Base-by-base conservation (phyloP, 2,329 filamentous ascomycete genomes). In the Coniochaeta hoffmannii region DNA sequence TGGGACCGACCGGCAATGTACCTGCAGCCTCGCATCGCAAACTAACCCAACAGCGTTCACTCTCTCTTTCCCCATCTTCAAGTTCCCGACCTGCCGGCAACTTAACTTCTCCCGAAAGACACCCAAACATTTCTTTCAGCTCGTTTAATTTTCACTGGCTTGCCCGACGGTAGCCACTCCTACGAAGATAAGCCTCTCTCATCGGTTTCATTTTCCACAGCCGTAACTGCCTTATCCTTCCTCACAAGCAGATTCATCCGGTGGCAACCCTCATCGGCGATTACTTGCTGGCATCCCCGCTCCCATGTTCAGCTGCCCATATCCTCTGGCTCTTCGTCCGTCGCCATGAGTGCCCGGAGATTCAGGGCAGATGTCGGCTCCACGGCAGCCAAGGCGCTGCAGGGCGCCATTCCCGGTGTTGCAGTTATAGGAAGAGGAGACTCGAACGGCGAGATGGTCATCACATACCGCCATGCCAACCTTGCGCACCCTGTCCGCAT, bases 361-460 rank as follows among this genome's bases (percentile, higher is more conserved):
- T 92, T 89, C 67, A 75, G 83, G 50, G 72, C 75, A 53, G 87
- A 92, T 65, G 57, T 78, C 31, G 62, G 64, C 28, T 60, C 71
- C 76, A 64, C 72, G 66, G 28, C 69, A 71, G 44, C 75, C 70
- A 8, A 71, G 68, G 60, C 54, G 7, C 58, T 64, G 14, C 63
- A 65, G 38, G 64, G 69, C 19, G 63, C 63, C 2, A 72, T 82
- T 50, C 59, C 71, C 1, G 71, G 77, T 51, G 73, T 94, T 50
- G 71, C 71, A 50, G 65, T 75, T 32, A 71, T 96, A 24, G 71
- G 72, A 32, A 72, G 74, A 34, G 87, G 87, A 15, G 82, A 85
- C 5, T 86, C 88, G 31, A 87, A 93, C 67, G 89, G 88, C 53
- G 83, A 88, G 56, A 76, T 95, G 56, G 78, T 77, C 14, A 87